Evolutionary conservation across 1,284 basidiomycete genomes (phyloP).

Genomic region (Malassezia psittaci): DNA sequence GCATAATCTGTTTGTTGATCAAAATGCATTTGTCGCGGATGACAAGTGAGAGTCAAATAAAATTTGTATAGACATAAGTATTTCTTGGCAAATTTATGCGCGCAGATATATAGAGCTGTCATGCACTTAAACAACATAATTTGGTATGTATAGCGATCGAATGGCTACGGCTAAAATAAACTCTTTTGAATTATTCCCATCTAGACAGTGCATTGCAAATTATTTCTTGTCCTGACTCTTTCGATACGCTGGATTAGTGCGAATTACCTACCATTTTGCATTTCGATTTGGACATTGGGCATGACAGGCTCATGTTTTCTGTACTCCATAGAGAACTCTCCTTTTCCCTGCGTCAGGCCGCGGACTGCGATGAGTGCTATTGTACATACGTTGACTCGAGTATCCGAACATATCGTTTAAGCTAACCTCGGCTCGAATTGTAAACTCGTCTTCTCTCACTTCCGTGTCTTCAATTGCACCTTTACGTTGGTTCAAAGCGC

Average conservation of each 20-base stretch:
- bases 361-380: constrained; percentile 52
- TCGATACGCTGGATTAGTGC: constrained; percentile 21
- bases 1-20: background rate
- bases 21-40: too few species aligned
- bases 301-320: constrained; percentile 71
- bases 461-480: constrained; percentile 95
- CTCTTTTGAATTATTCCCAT: too few species aligned
- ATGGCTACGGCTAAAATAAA: too few species aligned
- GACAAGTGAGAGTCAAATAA: too few species aligned
- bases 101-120: too few species aligned
- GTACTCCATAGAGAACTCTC: constrained; percentile 72
- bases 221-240: constrained; percentile 27
- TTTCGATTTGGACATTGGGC: constrained; percentile 72
- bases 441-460: constrained; percentile 94
- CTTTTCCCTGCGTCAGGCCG: constrained; percentile 68
- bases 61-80: too few species aligned
- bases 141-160: too few species aligned
- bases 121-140: too few species aligned
- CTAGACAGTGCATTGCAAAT: too few species aligned
- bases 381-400: constrained; percentile 25
- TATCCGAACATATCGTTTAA: constrained; percentile 98
- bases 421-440: constrained; percentile 77
- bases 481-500: constrained; percentile 80
- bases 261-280: constrained; percentile 52
- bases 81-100: too few species aligned